A percentile compares a stretch with the other conserved stretches of the same genome.
Evolutionary conservation across 148 eudicot genomes (phyloP).

Genomic region (Rheum nobile): DNA sequence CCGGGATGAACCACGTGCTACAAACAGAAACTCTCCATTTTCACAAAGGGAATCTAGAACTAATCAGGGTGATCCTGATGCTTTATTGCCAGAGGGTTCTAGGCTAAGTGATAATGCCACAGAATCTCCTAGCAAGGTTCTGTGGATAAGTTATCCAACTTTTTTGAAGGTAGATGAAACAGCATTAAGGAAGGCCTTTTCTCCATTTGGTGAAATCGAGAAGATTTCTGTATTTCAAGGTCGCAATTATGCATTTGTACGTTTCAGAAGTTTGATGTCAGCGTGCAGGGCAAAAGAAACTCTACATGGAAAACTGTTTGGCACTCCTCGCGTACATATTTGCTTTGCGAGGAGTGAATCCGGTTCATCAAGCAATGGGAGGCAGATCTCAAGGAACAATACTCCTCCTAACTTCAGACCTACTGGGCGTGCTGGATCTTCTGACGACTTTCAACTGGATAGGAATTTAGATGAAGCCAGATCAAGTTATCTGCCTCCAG

Average conservation of each 20-base stretch:
- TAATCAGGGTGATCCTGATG: constrained; percentile 39
- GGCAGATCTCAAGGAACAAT: constrained; percentile 19
- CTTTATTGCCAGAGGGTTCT: constrained; percentile 25
- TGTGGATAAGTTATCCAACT: constrained; percentile 80
- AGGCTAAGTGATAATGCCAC: constrained; percentile 28
- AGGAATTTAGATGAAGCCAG: constrained; percentile 24
- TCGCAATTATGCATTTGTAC: constrained; percentile 68
- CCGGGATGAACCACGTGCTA: constrained; percentile 38
- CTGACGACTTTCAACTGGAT: constrained; percentile 32
- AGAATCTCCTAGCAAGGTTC: constrained; percentile 62
- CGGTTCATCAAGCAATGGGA: constrained; percentile 40
- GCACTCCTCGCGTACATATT: constrained; percentile 76
- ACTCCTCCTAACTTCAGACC: constrained; percentile 34
- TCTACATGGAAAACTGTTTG: constrained; percentile 73
- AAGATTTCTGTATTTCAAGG: constrained; percentile 74
- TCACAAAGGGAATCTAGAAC: constrained; percentile 42
- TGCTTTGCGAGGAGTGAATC: constrained; percentile 57
- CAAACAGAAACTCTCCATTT: constrained; percentile 37
- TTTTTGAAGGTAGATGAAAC: constrained; percentile 58
- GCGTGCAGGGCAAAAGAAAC: constrained; percentile 75
- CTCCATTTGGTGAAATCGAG: constrained; percentile 81
- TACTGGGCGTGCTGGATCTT: constrained; percentile 31
- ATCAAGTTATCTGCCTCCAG: constrained; percentile 8
- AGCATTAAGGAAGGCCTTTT: constrained; percentile 52
- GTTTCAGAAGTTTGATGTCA: constrained; percentile 39